These are phyloP conservation scores for Zasmidium citrigriseum DNA, from an alignment of 2,329 filamentous ascomycete genomes.

Conservation along the genomic window DNA sequence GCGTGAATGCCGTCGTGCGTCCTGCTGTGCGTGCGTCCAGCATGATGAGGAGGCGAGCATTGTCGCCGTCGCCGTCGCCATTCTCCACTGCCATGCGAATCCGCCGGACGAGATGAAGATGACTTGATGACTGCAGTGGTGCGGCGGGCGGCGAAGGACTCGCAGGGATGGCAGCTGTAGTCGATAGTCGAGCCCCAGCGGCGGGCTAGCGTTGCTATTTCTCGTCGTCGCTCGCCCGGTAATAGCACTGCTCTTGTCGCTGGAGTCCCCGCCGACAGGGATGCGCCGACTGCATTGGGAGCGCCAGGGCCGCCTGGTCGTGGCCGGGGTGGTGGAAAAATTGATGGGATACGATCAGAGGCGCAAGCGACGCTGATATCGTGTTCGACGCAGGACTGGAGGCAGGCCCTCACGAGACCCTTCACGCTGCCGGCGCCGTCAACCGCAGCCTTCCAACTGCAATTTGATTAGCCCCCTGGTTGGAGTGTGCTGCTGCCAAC, in stretches of 20 bases:
- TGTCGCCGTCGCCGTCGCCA: slow-evolving; percentile 8
- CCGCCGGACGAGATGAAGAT: too few relatives aligned
- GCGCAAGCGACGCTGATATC: neutral
- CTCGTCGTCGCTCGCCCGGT: neutral
- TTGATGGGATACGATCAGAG: neutral
- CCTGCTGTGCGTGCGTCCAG: slow-evolving; percentile 6
- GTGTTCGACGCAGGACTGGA: neutral
- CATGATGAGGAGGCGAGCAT: neutral
- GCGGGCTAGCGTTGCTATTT: neutral
- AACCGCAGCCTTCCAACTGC: neutral
- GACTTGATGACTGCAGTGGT: too few relatives aligned
- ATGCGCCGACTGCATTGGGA: too few relatives aligned
- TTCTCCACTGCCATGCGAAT: too few relatives aligned
- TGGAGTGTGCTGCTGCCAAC: slow-evolving; percentile 5
- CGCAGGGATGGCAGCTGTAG: neutral
- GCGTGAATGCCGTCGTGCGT: slow-evolving; percentile 14
- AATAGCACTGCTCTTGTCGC: neutral
- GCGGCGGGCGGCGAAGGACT: neutral
- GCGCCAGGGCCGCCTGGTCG: neutral
- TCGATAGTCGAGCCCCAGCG: too few relatives aligned
- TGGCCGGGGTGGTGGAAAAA: neutral
- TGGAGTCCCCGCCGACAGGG: neutral
- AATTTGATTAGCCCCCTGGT: neutral
- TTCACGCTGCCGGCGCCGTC: neutral
- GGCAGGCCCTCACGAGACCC: slow-evolving; percentile 1